phyloP scores from a whole-genome alignment of 805 yeast genomes.

The Kodamaea laetipori region DNA sequence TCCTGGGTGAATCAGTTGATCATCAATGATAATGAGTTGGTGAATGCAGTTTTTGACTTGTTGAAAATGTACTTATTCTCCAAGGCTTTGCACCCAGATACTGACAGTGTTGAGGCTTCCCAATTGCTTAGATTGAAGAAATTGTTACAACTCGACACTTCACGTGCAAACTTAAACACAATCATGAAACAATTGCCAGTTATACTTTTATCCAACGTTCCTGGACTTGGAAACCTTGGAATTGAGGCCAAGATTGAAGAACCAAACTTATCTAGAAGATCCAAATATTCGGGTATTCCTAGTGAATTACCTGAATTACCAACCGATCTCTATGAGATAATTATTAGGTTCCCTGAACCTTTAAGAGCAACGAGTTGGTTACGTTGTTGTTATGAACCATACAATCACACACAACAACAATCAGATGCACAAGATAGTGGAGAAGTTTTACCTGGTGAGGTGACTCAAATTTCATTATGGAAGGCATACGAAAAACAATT shows the following conservation, averaged over 20 bases:
- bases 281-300: slow-evolving; percentile 54
- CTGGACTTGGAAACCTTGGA: slow-evolving; percentile 28
- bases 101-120: slow-evolving; percentile 32
- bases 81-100: slow-evolving; percentile 44
- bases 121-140: slow-evolving; percentile 46
- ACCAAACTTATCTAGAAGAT: slow-evolving; percentile 52
- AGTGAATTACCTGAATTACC: slow-evolving; percentile 63
- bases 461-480: slow-evolving; percentile 95
- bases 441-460: slow-evolving; percentile 60
- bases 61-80: slow-evolving; percentile 77
- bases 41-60: slow-evolving; percentile 75
- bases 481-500: slow-evolving; percentile 90
- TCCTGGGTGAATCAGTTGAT: slow-evolving; percentile 59
- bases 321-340: slow-evolving; percentile 54
- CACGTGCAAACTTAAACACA: slow-evolving; percentile 51
- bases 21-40: slow-evolving; percentile 70
- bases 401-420: slow-evolving; percentile 16
- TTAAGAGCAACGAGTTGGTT: slow-evolving; percentile 92
- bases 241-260: background rate
- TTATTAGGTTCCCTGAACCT: slow-evolving; percentile 77
- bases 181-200: slow-evolving; percentile 64
- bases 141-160: slow-evolving; percentile 51
- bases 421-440: background rate
- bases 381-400: slow-evolving; percentile 85
- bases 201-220: slow-evolving; percentile 43